A percentile compares a stretch with the other conserved stretches of the same genome.
Conservation (phyloP, 768 basidiomycete species). For the Leccinum uliginosum region DNA sequence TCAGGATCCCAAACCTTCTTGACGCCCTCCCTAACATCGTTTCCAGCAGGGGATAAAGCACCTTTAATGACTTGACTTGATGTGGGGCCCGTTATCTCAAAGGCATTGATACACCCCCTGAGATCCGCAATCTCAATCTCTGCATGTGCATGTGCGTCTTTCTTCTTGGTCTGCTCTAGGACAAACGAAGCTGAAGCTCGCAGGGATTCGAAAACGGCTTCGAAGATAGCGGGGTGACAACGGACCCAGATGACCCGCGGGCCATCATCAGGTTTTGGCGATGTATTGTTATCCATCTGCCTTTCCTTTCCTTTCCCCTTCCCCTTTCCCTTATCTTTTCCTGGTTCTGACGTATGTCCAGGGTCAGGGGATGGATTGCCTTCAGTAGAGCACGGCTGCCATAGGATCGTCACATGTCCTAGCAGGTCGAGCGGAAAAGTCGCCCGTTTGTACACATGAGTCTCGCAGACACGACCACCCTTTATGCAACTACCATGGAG, state of each 20-base stretch:
- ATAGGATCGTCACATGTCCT: slow-evolving; percentile 68
- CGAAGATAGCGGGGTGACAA: slow-evolving; percentile 71
- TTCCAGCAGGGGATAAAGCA: slow-evolving; percentile 46
- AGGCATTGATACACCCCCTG: slow-evolving; percentile 66
- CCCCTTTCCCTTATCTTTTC: slow-evolving; percentile 3
- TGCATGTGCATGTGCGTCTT: slow-evolving; percentile 15
- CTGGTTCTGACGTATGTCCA: slow-evolving; percentile 5
- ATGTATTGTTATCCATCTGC: slow-evolving; percentile 20
- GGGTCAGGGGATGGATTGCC: not conserved
- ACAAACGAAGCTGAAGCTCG: slow-evolving; percentile 46
- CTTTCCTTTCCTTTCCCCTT: slow-evolving; percentile 32
- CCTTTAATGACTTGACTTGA: slow-evolving; percentile 71
- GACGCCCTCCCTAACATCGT: slow-evolving; percentile 52
- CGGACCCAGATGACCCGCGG: slow-evolving; percentile 66
- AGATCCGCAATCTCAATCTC: slow-evolving; percentile 69
- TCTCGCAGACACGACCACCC: slow-evolving; percentile 65
- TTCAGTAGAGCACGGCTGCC: slow-evolving; percentile 44
- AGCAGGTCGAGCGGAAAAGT: slow-evolving; percentile 69
- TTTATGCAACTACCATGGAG: slow-evolving; percentile 46
- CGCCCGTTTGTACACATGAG: slow-evolving; percentile 57
- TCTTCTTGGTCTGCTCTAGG: slow-evolving; percentile 36
- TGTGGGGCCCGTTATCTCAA: slow-evolving; percentile 89
- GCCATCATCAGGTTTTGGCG: slow-evolving; percentile 3
- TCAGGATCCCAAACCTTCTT: slow-evolving; percentile 41
- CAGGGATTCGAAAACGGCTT: slow-evolving; percentile 51